These are phyloP conservation scores for Eucalyptus globulus DNA, from an alignment of 345 rosid genomes.

Conservation along the genomic window DNA sequence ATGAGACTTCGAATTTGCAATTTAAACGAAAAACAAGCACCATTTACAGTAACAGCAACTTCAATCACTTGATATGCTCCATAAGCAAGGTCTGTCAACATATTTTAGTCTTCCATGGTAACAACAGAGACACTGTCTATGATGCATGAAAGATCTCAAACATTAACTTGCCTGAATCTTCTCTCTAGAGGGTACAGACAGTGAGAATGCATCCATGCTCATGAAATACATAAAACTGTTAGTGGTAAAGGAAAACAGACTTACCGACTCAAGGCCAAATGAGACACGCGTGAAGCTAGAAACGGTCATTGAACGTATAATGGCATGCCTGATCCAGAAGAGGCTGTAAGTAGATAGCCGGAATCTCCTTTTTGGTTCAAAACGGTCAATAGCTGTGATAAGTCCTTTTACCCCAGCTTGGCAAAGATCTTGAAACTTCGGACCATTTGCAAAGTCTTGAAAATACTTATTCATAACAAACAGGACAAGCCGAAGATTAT, in stretches of 20 bases:
- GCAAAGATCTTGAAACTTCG: conserved; percentile 88
- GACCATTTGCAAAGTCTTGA: conserved; percentile 68
- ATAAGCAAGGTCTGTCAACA: not conserved
- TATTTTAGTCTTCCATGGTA: not conserved
- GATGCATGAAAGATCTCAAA: not conserved
- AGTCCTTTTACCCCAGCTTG: conserved; percentile 95
- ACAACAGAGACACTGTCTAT: not conserved
- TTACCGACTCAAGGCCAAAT: conserved; percentile 89
- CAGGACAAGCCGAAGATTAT: conserved; percentile 88
- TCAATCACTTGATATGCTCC: not conserved
- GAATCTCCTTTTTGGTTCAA: conserved; percentile 66
- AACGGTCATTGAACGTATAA: conserved; percentile 75
- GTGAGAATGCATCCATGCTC: not conserved
- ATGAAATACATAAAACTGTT: not conserved
- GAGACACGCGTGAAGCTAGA: conserved; percentile 82
- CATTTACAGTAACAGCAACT: not conserved
- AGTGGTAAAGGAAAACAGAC: not conserved
- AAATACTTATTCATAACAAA: conserved; percentile 84
- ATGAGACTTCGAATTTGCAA: not conserved
- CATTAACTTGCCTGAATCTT: not conserved
- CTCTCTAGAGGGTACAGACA: not conserved
- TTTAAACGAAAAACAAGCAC: not conserved
- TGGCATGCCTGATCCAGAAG: conserved; percentile 95
- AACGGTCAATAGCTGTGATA: conserved; percentile 86
- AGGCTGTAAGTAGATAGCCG: conserved; percentile 82